Evolutionary conservation across 2,329 filamentous ascomycete genomes (phyloP).

Genomic region (Didymella arachidicola): DNA sequence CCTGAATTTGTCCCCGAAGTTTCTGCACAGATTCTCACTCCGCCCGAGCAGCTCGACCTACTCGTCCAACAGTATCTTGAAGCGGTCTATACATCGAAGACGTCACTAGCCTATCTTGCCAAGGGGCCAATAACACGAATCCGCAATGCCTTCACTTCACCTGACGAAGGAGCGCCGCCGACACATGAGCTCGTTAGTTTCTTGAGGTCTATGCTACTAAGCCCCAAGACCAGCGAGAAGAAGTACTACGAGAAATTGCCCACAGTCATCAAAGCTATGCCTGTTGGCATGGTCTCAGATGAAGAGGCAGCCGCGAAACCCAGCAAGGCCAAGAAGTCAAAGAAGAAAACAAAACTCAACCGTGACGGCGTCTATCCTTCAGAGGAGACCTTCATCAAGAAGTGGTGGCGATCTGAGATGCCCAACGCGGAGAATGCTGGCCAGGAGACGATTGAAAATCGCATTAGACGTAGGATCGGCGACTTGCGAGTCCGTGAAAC

Average conservation of each 20-base stretch:
- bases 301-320: slow-evolving; percentile 51
- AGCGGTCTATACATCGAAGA: slow-evolving; percentile 62
- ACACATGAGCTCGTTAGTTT: slow-evolving; percentile 72
- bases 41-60: slow-evolving; percentile 61
- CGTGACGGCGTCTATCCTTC: slow-evolving; percentile 73
- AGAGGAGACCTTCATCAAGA: slow-evolving; percentile 70
- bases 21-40: slow-evolving; percentile 23
- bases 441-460: slow-evolving; percentile 53
- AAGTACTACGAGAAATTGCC: slow-evolving; percentile 79
- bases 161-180: slow-evolving; percentile 66
- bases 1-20: slow-evolving; percentile 13
- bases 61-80: slow-evolving; percentile 52
- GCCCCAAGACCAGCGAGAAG: slow-evolving; percentile 74
- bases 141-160: slow-evolving; percentile 72
- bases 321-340: slow-evolving; percentile 49
- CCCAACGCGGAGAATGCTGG: slow-evolving; percentile 47
- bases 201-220: slow-evolving; percentile 72
- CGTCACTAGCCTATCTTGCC: slow-evolving; percentile 81
- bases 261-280: slow-evolving; percentile 66
- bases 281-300: slow-evolving; percentile 52
- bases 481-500: slow-evolving; percentile 77
- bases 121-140: slow-evolving; percentile 82
- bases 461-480: slow-evolving; percentile 69
- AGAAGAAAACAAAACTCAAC: slow-evolving; percentile 63
- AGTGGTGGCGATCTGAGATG: slow-evolving; percentile 70